A percentile compares a stretch with the other conserved stretches of the same genome.
These are phyloP conservation scores for Saxophila tyrrhenica DNA, from an alignment of 495 filamentous ascomycete species.

Conservation along the genomic window DNA sequence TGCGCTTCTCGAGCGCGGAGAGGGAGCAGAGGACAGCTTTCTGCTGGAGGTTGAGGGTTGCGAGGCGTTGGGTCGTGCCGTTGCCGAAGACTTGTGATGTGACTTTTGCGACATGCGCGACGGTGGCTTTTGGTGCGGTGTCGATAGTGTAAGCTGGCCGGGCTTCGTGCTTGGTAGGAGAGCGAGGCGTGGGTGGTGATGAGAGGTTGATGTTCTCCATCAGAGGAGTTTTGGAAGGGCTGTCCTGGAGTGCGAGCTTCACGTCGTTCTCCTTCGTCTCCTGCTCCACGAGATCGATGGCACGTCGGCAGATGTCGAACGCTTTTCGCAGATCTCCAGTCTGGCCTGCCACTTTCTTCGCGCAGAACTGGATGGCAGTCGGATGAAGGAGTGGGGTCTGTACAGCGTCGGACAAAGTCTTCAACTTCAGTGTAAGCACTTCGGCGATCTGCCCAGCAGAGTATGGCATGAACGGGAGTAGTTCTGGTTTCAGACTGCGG, in stretches of 20 bases:
- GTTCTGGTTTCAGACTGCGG: slow-evolving; percentile 74
- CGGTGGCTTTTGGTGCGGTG: slow-evolving; percentile 80
- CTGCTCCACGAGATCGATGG: slow-evolving; percentile 77
- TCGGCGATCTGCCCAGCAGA: slow-evolving; percentile 76
- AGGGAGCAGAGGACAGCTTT: slow-evolving; percentile 88
- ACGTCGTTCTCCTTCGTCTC: slow-evolving; percentile 62
- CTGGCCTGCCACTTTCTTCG: slow-evolving; percentile 86
- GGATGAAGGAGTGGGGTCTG: slow-evolving; percentile 66
- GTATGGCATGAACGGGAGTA: slow-evolving; percentile 90
- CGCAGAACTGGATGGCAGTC: slow-evolving; percentile 80
- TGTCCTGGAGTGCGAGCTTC: slow-evolving; percentile 31
- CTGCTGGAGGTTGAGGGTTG: slow-evolving; percentile 85
- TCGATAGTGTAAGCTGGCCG: slow-evolving; percentile 41
- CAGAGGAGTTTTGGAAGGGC: slow-evolving; percentile 46
- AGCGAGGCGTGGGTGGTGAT: slow-evolving; percentile 37
- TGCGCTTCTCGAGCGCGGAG: slow-evolving; percentile 63
- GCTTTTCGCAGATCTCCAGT: slow-evolving; percentile 91
- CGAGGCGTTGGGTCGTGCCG: slow-evolving; percentile 68
- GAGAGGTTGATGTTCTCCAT: slow-evolving; percentile 60
- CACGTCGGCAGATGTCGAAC: slow-evolving; percentile 83
- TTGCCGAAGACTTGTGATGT: slow-evolving; percentile 78
- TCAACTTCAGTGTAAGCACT: slow-evolving; percentile 74
- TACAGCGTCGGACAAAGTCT: slow-evolving; percentile 38
- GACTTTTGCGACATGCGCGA: slow-evolving; percentile 81
- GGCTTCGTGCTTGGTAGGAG: slow-evolving; percentile 15